Evolutionary conservation across 208 protist genomes (phyloP).

Genomic region (Leishmania amazonensis): DNA sequence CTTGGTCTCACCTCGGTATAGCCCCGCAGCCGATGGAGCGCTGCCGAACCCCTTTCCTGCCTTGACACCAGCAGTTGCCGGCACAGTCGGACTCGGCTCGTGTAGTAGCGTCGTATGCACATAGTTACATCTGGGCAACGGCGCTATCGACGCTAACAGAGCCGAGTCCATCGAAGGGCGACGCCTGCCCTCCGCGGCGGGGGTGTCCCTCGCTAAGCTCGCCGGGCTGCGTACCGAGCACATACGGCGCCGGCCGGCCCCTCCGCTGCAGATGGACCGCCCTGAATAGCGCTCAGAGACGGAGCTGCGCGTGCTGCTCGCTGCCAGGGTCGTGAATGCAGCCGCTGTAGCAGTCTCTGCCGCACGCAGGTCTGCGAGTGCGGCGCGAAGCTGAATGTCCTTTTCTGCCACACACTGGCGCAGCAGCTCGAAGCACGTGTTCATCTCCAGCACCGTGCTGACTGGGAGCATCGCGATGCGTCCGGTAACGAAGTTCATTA

Average conservation of each 20-base stretch:
- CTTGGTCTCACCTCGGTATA: neutral
- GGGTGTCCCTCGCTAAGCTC: neutral
- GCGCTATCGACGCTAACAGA: neutral
- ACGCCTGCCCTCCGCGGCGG: neutral
- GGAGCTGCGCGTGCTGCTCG: neutral
- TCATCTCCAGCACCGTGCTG: constrained; percentile 77
- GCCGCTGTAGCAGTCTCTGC: constrained; percentile 28
- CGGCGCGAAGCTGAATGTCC: constrained; percentile 31
- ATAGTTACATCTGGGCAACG: neutral
- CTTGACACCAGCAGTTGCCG: neutral
- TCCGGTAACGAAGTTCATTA: constrained; percentile 73
- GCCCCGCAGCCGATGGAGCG: constrained; percentile 2
- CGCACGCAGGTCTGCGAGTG: constrained; percentile 30
- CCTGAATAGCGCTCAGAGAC: neutral
- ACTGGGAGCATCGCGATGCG: constrained; percentile 65
- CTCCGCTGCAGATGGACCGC: constrained; percentile 9
- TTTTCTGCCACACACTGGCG: constrained; percentile 42
- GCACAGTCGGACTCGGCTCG: constrained; percentile 12
- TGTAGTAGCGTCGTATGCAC: constrained; percentile 18
- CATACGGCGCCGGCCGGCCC: neutral
- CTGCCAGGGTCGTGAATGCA: neutral
- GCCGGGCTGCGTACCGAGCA: neutral
- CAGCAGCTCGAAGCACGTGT: constrained; percentile 82
- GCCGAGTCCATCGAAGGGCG: neutral
- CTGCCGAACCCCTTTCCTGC: constrained; percentile 21